Conservation (phyloP, 2,329 filamentous ascomycete species). For the Fusarium compactum region DNA sequence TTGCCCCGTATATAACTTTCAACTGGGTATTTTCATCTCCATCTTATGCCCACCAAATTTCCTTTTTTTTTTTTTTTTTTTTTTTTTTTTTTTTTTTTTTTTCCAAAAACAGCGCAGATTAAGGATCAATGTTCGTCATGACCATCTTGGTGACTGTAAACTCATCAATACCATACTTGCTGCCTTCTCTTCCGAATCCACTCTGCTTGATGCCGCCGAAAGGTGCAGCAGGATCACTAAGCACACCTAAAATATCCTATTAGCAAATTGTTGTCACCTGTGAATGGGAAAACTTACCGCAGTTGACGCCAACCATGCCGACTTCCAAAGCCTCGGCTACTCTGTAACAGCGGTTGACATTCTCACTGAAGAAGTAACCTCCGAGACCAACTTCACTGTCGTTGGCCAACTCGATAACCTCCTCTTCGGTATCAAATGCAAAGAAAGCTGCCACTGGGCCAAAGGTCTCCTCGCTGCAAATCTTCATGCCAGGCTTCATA, state of each 20-base stretch:
- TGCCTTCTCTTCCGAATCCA: slow-evolving; percentile 81
- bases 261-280: slow-evolving; percentile 6
- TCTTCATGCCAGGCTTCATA: slow-evolving; percentile 74
- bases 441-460: slow-evolving; percentile 78
- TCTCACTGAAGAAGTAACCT: slow-evolving; percentile 74
- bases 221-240: slow-evolving; percentile 65
- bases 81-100: neutral
- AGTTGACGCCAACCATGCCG: slow-evolving; percentile 53
- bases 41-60: slow-evolving; percentile 15
- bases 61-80: neutral
- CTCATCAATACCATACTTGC: slow-evolving; percentile 78
- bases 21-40: slow-evolving; percentile 40
- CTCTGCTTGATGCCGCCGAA: slow-evolving; percentile 85
- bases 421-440: slow-evolving; percentile 74
- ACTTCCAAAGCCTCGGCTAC: slow-evolving; percentile 63
- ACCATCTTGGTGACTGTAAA: slow-evolving; percentile 75
- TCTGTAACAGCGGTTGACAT: slow-evolving; percentile 55
- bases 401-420: slow-evolving; percentile 76
- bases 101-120: neutral
- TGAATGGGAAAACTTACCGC: slow-evolving; percentile 34
- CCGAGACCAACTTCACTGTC: slow-evolving; percentile 75
- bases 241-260: slow-evolving; percentile 50
- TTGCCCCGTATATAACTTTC: neutral
- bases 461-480: slow-evolving; percentile 77
- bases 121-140: slow-evolving; percentile 48